Base-by-base conservation (phyloP, 306 rosid genomes). In the Prunus armeniaca region DNA sequence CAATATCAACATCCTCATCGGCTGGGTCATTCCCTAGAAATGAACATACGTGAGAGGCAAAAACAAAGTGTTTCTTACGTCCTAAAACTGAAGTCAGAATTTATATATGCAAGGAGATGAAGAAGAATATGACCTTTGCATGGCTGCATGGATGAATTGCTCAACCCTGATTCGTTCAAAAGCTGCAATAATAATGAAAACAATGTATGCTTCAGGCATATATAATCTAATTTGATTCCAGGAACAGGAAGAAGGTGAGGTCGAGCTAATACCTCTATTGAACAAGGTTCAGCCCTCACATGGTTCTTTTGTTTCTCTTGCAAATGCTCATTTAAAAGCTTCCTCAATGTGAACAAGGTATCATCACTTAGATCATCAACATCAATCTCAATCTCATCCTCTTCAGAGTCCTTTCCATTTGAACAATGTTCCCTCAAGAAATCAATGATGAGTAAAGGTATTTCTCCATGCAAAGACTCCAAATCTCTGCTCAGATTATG, bases 351-450 rank as follows among this genome's bases (percentile, higher is more conserved):
- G 73, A 86, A 82, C 73, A 93, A 79, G 47, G 96, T 87, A 80
- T 93, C 93, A 84, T 93, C 84, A 61, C 91, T 83, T 63, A 90
- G 92, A 82, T 74, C 97, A 76, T 93, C 92, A 49, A 93, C 87
- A 74, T 86, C 93, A 80, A 93, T 87, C 88, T 90, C 96, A 89
- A 92, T 84, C 76, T 88, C 97, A 77, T 86, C 97, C 78, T 90
- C 97, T 43, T 82, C 91, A 57, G 86, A 78, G 43, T 90, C 93
- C 74, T 81, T 81, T 56, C 89, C 93, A 72, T 85, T 86, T 78
- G 92, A 88, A 83, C 88, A 84, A 12, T 87, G 87, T 71, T 89
- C 89, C 77, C 83, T 93, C 81, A 93, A 90, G 88, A 90, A 87
- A 72, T 93, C 84, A 77, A 90, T 81, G 51, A 93, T 90, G 80